phyloP scores from a whole-genome alignment of 805 yeast genomes.

The Pichia cabralensis region DNA sequence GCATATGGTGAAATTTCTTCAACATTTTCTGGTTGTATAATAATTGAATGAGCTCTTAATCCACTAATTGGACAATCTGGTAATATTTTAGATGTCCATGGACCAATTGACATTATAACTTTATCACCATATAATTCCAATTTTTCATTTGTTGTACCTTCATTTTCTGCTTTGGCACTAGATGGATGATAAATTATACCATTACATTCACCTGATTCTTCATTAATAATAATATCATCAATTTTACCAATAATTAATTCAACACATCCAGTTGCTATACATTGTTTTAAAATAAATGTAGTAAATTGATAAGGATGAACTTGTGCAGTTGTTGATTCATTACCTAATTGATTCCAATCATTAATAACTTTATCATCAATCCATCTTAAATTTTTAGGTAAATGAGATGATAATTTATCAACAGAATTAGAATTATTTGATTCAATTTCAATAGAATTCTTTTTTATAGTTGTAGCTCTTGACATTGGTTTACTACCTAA shows the following conservation, averaged over 20 bases:
- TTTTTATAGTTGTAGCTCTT: constrained; percentile 24
- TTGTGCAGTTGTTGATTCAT: constrained; percentile 84
- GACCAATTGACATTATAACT: constrained; percentile 84
- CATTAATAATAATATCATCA: constrained; percentile 50
- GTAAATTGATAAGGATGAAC: constrained; percentile 95
- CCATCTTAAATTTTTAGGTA: constrained; percentile 73
- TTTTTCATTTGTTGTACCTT: constrained; percentile 23
- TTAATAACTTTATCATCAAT: constrained; percentile 52
- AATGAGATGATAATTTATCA: constrained; percentile 12
- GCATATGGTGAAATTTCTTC: constrained; percentile 82
- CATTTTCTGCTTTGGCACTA: constrained; percentile 26
- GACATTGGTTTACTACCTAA: constrained; percentile 17
- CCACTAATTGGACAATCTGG: constrained; percentile 95
- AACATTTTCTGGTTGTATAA: constrained; percentile 69
- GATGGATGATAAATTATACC: constrained; percentile 55
- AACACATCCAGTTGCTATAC: constrained; percentile 74
- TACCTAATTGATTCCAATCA: constrained; percentile 76
- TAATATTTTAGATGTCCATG: constrained; percentile 88
- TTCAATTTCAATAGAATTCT: constrained; percentile 27
- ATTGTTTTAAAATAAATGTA: constrained; percentile 67
- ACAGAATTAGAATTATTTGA: constrained; percentile 11
- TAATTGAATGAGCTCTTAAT: constrained; percentile 88
- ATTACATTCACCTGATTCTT: constrained; percentile 53
- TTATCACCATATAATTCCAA: constrained; percentile 57
- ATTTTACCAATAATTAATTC: constrained; percentile 82